Evolutionary conservation across 2,329 filamentous ascomycete species (phyloP), one percentile per base, ranked within the genome.

Genomic region (Dothidotthia symphoricarpi): DNA sequence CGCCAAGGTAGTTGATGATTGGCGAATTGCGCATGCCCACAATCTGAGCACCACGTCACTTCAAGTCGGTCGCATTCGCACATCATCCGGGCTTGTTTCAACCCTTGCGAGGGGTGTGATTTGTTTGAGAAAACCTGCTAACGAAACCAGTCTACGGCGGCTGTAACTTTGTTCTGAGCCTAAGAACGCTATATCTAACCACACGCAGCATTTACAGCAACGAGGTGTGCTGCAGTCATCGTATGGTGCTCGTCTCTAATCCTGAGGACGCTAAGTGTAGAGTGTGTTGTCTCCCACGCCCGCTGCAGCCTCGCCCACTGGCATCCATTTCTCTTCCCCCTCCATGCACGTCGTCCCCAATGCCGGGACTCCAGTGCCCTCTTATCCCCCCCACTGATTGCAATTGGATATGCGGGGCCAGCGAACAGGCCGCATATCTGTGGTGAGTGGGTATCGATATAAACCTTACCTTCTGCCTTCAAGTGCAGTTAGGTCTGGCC

Each of bases 201-300:
- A n/a, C n/a, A n/a, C n/a, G n/a, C n/a, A n/a, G n/a, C n/a, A n/a
- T n/a, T n/a, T n/a, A n/a, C n/a, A n/a, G n/a, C n/a, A n/a, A 15
- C 16, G 8, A 11, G 5, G 12, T 1, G 10, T 17, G 4, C 14
- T 26, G 1, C 28, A 6, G 15, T 16, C 8, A 22, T 16, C 10
- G 22, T 6, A 3, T 30, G 11, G 14, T 6, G 10, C 9, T 16
- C 4, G 5, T 13, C 16, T 13, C 16, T 19, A 13, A 19, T 8
- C 11, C 8, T 4, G 9, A 11, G n/a, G 9, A 6, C 7, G 55
- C 54, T 45, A 53, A 56, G 57, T 59, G 45, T 47, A 53, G 47
- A 61, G 53, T 64, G 60, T 44, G 58, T 53, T 62, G 58, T 54
- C 49, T 44, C 42, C 40, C 42, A 45, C 46, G 48, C 53, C 36